Conservation (phyloP, 306 rosid genomes). For the Phaseolus lunatus region DNA sequence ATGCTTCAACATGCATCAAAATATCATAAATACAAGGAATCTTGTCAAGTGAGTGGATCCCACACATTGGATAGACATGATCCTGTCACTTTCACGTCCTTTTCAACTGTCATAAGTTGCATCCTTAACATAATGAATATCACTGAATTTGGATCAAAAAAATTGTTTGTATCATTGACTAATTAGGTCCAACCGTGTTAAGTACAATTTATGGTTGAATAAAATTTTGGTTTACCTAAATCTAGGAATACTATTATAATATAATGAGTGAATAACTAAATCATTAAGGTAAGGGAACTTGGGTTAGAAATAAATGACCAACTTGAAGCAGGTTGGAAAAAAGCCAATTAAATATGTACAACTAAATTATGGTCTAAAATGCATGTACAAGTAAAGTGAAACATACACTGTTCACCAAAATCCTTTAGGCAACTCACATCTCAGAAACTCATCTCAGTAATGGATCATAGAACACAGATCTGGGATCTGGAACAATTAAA, state of each 20-base stretch:
- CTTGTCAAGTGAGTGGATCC: conserved; percentile 43
- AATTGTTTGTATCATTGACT: background rate
- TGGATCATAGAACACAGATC: conserved; percentile 64
- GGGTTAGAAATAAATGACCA: conserved; percentile 16
- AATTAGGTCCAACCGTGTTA: background rate
- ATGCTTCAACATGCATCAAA: conserved; percentile 17
- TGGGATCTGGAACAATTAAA: conserved; percentile 65
- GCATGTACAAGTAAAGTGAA: conserved; percentile 45
- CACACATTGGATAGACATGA: background rate
- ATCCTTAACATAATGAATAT: background rate
- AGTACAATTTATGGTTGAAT: background rate
- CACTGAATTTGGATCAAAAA: background rate
- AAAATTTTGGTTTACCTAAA: background rate
- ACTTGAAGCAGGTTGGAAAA: conserved; percentile 38
- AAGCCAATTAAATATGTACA: conserved; percentile 37
- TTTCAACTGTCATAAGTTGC: conserved; percentile 14
- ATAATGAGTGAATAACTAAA: conserved; percentile 11
- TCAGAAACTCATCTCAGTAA: conserved; percentile 54
- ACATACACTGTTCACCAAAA: conserved; percentile 36
- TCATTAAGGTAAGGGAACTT: conserved; percentile 23
- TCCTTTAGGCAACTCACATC: conserved; percentile 11
- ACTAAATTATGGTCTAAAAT: conserved; percentile 27
- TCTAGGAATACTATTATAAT: background rate
- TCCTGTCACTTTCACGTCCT: conserved; percentile 28
- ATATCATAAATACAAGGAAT: conserved; percentile 43